Base-by-base conservation (phyloP, 2,329 filamentous ascomycete species). In the Penicillium italicum region DNA sequence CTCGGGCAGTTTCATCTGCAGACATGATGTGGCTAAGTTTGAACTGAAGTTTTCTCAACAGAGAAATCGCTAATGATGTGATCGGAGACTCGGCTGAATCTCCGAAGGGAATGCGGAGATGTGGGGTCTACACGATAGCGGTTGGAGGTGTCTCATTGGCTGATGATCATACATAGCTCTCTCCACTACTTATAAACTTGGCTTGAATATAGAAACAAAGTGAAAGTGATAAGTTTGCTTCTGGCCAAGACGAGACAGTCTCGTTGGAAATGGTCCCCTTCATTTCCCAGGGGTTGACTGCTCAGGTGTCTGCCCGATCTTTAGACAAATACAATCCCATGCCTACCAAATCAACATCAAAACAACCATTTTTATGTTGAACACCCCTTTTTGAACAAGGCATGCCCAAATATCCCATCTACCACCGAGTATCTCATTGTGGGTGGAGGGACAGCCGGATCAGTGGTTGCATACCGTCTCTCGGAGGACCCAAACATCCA, bases 381-480 rank as follows among this genome's bases (percentile, higher is more conserved):
- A 43, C 5, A 28, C 6, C 11, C 3, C 10, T 47, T 2, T 34
- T 34, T n/a, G 14, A n/a, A 34, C 33, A 34, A 8, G 14, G 2
- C 14, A 14, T n/a, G 2, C 2, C 14, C 14, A 34, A n/a, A 16
- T 34, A 34, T 34, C 33, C 53, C 48, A n/a, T 1, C 22, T 2
- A 44, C 31, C 1, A 50, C 54, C 6, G 58, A 63, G 38, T 63
- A 58, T 31, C 22, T 62, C 9, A 53, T 63, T 12, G 31, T 59
- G 14, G 60, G 61, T 6, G 60, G 60, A n/a, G 58, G 60, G 14
- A 59, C 56, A 12, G 50, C 60, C 14, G 60, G 61, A 6, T 47
- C 62, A 2, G 60, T 63, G 1, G 56, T 63, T 22, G 61, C 61
- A 1, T 50, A 33, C 40, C 56, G 58, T n/a, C 52, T 63, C 1